phyloP scores from a whole-genome alignment of 306 rosid genomes.

The Prosopis cineraria region DNA sequence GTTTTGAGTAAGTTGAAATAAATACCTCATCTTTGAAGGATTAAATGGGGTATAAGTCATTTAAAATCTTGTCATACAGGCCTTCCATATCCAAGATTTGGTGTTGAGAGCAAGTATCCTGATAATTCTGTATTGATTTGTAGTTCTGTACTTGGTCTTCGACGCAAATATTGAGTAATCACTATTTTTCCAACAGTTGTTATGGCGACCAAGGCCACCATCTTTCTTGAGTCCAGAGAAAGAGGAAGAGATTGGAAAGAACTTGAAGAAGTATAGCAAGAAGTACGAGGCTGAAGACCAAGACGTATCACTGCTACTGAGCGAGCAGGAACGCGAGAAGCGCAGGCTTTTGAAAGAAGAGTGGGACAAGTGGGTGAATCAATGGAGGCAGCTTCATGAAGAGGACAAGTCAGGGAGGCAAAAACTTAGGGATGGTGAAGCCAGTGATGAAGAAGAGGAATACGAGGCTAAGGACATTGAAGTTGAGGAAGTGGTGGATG shows the following conservation, averaged over 20 bases:
- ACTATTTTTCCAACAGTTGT: slow-evolving; percentile 44
- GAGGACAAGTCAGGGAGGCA: slow-evolving; percentile 49
- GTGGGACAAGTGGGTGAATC: slow-evolving; percentile 78
- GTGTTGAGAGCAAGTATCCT: background rate
- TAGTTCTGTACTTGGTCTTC: background rate
- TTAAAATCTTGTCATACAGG: background rate
- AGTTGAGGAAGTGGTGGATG: slow-evolving; percentile 69
- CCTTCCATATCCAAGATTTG: background rate
- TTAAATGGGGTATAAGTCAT: background rate
- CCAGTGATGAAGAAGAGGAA: slow-evolving; percentile 92
- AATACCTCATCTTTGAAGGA: too few relatives aligned
- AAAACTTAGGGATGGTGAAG: slow-evolving; percentile 82
- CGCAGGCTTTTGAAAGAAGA: slow-evolving; percentile 77
- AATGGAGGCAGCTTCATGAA: slow-evolving; percentile 77
- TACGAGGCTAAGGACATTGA: slow-evolving; percentile 88
- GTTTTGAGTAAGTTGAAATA: too few relatives aligned
- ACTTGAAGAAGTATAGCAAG: slow-evolving; percentile 90
- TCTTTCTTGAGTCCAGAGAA: slow-evolving; percentile 75
- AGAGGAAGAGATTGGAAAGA: slow-evolving; percentile 89
- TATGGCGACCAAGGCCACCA: slow-evolving; percentile 93
- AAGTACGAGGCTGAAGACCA: slow-evolving; percentile 90
- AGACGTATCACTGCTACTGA: slow-evolving; percentile 75
- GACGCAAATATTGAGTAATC: slow-evolving; percentile 7
- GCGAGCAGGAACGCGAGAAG: slow-evolving; percentile 90
- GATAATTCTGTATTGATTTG: background rate